Evolutionary conservation across 768 basidiomycete genomes (phyloP), one percentile per base, ranked within the genome.

Genomic region (Russula foetens): DNA sequence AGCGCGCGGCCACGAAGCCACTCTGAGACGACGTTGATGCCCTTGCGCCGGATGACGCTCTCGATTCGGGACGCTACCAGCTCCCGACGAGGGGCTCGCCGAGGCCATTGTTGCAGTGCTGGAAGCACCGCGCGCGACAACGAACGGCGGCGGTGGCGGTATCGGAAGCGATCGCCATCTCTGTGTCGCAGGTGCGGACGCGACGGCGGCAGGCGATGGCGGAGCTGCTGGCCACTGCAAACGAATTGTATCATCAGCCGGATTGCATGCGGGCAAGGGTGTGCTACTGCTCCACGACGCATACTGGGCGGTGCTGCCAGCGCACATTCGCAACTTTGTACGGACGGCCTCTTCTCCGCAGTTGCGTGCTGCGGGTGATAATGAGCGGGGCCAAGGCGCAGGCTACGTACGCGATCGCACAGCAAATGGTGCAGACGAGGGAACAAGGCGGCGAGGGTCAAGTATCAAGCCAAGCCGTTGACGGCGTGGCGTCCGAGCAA

Each of bases 271-370:
- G 15, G 55, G 63, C 5, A 53, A 53, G 41, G 63, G 65, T 35
- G 62, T 58, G 71, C 72, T 62, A 59, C 69, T 59, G 48, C 74
- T 76, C 51, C 83, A 84, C 63, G 83, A 85, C 64, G 83, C 83
- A 47, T 86, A 87, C 68, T 86, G 85, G 86, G 79, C 82, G 48
- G 79, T 81, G 41, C 77, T 88, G 47, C 86, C 87, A 39, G 78
- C 81, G 24, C 83, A 87, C 67, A 79, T 87, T 61, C 80, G 84
- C 68, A 83, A 79, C 63, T 88, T 88, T 70, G 85, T 88, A 69
- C 76, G 83, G 63, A 67, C 58, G 65, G 71, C 70, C 66, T 67
- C 66, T 66, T 67, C 71, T 67, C 68, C 68, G 59, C 72, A 45
- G 51, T 55, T 57, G 47, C 59, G n/a, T 61, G 31, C 63, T 64